Evolutionary conservation across 345 rosid genomes (phyloP).

Genomic region (Clausena lansium): DNA sequence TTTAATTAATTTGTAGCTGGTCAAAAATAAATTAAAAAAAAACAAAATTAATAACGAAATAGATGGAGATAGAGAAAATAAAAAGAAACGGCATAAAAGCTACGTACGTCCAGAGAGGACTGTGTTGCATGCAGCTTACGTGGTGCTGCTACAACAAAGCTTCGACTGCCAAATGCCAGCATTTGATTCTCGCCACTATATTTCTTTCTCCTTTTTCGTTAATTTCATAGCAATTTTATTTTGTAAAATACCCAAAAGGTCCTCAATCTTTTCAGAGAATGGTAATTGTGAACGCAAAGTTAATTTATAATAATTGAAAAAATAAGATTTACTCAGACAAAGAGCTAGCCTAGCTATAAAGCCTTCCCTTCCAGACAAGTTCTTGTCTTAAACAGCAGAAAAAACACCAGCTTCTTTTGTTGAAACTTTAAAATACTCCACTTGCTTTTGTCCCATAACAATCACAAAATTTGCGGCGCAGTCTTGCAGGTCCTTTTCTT

Average conservation of each 20-base stretch:
- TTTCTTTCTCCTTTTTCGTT: too few relatives aligned
- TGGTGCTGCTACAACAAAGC: neutral
- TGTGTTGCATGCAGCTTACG: constrained; percentile 6
- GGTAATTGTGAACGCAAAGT: neutral
- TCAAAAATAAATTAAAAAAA: too few relatives aligned
- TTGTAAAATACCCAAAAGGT: neutral
- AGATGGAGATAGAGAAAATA: too few relatives aligned
- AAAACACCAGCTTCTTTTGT: neutral
- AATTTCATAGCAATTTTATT: neutral
- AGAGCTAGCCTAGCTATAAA: neutral
- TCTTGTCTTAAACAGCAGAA: neutral
- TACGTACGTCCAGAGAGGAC: neutral
- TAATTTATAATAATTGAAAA: neutral
- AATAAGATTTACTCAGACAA: neutral
- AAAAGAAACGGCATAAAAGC: neutral
- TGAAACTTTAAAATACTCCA: neutral
- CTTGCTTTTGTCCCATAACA: neutral
- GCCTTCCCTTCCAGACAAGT: neutral
- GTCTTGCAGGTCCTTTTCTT: constrained; percentile 8
- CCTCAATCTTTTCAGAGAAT: neutral
- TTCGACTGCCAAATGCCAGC: neutral
- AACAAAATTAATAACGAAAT: too few relatives aligned
- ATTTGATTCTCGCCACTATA: neutral
- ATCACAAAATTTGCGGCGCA: constrained; percentile 1
- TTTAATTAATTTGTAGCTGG: neutral